A percentile compares a stretch with the other conserved stretches of the same genome.
These are phyloP conservation scores for Linum lewisii DNA, from an alignment of 345 rosid species.

Conservation along the genomic window DNA sequence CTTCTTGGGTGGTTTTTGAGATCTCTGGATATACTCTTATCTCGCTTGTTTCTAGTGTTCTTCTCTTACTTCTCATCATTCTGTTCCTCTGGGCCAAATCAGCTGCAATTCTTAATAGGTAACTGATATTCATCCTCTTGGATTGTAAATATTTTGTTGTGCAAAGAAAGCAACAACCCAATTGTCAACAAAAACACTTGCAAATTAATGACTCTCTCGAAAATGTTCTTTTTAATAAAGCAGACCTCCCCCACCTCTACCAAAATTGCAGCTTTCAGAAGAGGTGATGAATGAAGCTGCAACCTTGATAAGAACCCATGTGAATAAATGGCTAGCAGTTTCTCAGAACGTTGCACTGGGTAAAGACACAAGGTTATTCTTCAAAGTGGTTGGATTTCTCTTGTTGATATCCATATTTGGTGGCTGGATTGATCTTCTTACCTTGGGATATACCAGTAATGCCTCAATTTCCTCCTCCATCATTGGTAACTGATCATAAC, in stretches of 20 bases:
- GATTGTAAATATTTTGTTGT: too few relatives aligned
- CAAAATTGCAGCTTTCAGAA: constrained; percentile 63
- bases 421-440: constrained; percentile 61
- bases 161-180: not conserved
- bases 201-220: not conserved
- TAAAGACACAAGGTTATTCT: constrained; percentile 53
- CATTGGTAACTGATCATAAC: not conserved
- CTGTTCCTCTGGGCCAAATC: constrained; percentile 96
- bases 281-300: constrained; percentile 44
- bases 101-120: constrained; percentile 88
- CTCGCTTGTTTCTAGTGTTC: constrained; percentile 77
- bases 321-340: constrained; percentile 52
- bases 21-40: constrained; percentile 74
- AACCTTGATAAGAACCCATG: constrained; percentile 28
- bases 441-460: constrained; percentile 66
- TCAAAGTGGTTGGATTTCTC: constrained; percentile 48
- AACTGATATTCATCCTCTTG: constrained; percentile 12
- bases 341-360: constrained; percentile 71
- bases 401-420: constrained; percentile 53
- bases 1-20: constrained; percentile 88
- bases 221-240: constrained; percentile 1
- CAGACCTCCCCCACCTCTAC: constrained; percentile 94
- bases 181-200: not conserved
- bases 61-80: constrained; percentile 65
- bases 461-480: not conserved